These are phyloP conservation scores for Eucalyptus albens DNA, from an alignment of 345 rosid species.

Conservation along the genomic window DNA sequence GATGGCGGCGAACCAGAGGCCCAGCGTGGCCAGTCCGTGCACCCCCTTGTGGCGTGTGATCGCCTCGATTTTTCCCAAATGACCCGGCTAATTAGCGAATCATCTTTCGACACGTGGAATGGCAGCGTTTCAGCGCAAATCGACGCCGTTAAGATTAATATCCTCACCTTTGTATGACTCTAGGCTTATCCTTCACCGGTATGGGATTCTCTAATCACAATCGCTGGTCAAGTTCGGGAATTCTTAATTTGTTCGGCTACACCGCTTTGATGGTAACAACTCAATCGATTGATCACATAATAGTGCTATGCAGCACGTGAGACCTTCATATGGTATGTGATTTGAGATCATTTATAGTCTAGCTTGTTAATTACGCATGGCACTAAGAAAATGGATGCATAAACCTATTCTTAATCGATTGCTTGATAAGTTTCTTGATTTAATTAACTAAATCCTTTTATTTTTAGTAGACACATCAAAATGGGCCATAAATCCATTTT, in stretches of 20 bases:
- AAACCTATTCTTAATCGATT: background rate
- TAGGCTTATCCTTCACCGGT: background rate
- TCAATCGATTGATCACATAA: accelerated
- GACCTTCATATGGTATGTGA: background rate
- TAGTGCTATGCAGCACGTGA: accelerated
- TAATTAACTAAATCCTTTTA: background rate
- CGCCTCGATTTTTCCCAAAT: background rate
- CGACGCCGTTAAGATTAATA: background rate
- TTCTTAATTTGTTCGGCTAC: too few species aligned
- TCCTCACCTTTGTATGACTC: background rate
- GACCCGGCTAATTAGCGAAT: background rate
- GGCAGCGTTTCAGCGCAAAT: background rate
- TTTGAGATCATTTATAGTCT: background rate
- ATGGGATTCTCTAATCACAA: background rate
- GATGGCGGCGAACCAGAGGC: background rate
- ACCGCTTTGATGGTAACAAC: too few species aligned
- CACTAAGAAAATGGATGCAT: accelerated
- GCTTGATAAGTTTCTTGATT: background rate
- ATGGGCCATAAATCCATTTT: background rate
- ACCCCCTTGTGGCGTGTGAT: too few species aligned
- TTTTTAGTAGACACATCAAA: too few species aligned
- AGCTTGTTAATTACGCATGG: accelerated
- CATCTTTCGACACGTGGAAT: background rate
- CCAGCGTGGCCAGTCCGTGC: background rate
- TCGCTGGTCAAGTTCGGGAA: background rate